Conservation (phyloP, 352 stramenopile species). For the Phytophthora megakarya region DNA sequence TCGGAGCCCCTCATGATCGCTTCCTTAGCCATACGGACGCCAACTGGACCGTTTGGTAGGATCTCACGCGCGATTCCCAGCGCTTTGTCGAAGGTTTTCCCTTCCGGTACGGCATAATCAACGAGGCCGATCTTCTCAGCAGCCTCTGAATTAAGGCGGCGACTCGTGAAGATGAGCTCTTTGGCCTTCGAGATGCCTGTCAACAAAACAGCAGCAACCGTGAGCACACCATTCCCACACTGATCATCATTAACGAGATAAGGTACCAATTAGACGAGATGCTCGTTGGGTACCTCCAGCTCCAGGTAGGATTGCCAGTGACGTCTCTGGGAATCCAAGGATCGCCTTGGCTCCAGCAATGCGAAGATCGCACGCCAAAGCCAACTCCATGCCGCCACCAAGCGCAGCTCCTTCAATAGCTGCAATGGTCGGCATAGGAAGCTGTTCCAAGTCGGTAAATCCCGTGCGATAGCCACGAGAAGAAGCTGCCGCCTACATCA, state of each 20-base stretch:
- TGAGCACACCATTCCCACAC: conserved; percentile 1
- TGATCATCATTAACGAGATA: not conserved
- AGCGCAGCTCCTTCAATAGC: conserved; percentile 92
- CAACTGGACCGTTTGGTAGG: conserved; percentile 90
- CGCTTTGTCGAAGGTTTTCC: conserved; percentile 69
- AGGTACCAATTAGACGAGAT: conserved; percentile 85
- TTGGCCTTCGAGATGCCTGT: conserved; percentile 90
- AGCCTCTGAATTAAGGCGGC: conserved; percentile 72
- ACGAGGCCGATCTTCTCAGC: conserved; percentile 90
- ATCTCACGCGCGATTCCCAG: conserved; percentile 90
- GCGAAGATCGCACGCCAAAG: conserved; percentile 91
- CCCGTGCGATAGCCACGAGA: conserved; percentile 71
- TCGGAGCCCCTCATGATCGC: conserved; percentile 88
- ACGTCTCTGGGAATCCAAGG: conserved; percentile 92
- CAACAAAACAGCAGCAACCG: not conserved
- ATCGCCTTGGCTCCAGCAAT: conserved; percentile 87
- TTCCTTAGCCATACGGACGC: conserved; percentile 91
- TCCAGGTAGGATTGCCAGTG: conserved; percentile 92
- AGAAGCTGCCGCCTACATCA: conserved; percentile 31
- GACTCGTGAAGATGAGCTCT: conserved; percentile 94
- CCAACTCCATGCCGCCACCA: conserved; percentile 92
- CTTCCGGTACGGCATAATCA: conserved; percentile 83
- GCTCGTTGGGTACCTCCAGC: conserved; percentile 93
- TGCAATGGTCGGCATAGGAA: conserved; percentile 93
- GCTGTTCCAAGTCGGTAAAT: conserved; percentile 86